phyloP scores from a whole-genome alignment of 768 basidiomycete species.

The Pholiota microspora region DNA sequence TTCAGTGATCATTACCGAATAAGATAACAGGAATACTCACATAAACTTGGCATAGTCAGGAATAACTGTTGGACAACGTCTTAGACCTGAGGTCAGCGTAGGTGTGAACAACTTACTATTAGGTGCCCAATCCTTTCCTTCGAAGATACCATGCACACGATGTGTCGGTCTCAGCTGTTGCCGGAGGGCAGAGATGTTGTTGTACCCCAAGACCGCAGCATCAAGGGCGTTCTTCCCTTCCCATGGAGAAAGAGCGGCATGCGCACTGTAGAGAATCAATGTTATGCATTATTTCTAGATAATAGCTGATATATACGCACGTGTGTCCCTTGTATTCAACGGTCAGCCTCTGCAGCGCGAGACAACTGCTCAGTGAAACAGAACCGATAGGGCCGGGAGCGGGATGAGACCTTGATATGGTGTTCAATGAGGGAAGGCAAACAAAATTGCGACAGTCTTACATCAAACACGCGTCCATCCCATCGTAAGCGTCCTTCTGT shows the following conservation, averaged over 20 bases:
- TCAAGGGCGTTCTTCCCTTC: conserved; percentile 83
- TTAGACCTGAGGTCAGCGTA: not conserved
- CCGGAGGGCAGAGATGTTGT: conserved; percentile 72
- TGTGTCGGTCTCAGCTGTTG: conserved; percentile 80
- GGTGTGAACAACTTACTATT: conserved; percentile 47
- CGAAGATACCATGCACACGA: conserved; percentile 78
- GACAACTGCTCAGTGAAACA: conserved; percentile 59
- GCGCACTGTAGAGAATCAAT: conserved; percentile 49
- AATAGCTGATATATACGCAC: conserved; percentile 32
- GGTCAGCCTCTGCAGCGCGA: conserved; percentile 58
- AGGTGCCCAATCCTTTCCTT: conserved; percentile 71
- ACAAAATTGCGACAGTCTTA: conserved; percentile 23
- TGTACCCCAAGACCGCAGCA: conserved; percentile 85
- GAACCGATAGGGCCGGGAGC: conserved; percentile 73
- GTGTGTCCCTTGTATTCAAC: conserved; percentile 76
- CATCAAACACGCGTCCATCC: conserved; percentile 80
- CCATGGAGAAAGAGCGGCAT: conserved; percentile 81
- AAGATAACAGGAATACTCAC: conserved; percentile 34
- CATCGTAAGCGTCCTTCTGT: conserved; percentile 69
- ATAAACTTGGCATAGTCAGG: conserved; percentile 77
- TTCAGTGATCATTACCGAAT: not conserved
- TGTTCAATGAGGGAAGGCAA: not conserved
- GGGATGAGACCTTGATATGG: conserved; percentile 66
- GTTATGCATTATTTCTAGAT: not conserved
- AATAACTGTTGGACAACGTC: conserved; percentile 50